Evolutionary conservation across 768 basidiomycete genomes (phyloP).

Genomic region (Kwoniella mangroviensis): DNA sequence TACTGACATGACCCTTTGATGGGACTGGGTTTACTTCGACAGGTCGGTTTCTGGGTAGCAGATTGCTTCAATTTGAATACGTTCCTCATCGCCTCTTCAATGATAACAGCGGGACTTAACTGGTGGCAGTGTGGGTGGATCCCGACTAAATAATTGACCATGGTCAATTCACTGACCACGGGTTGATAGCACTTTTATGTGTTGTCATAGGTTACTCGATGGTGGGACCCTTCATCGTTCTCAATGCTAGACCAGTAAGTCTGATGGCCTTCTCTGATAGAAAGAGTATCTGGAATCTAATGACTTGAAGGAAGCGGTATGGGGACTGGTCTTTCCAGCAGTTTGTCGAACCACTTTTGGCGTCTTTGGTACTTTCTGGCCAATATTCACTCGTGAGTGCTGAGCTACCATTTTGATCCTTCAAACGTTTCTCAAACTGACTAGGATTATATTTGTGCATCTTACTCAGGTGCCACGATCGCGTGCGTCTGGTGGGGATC

Average conservation of each 20-base stretch:
- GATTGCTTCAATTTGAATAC: slow-evolving; percentile 65
- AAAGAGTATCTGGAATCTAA: too few relatives aligned
- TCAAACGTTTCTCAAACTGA: neutral
- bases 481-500: slow-evolving; percentile 56
- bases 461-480: slow-evolving; percentile 29
- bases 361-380: slow-evolving; percentile 77
- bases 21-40: neutral
- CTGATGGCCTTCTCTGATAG: neutral
- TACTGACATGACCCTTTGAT: neutral
- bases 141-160: neutral
- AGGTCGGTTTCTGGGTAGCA: slow-evolving; percentile 69
- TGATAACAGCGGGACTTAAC: slow-evolving; percentile 50
- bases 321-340: slow-evolving; percentile 66
- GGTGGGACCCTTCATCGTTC: slow-evolving; percentile 71
- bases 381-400: slow-evolving; percentile 64
- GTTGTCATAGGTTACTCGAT: slow-evolving; percentile 63
- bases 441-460: too few relatives aligned
- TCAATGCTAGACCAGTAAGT: slow-evolving; percentile 69
- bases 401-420: neutral
- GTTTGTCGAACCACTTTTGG: slow-evolving; percentile 71
- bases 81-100: slow-evolving; percentile 56
- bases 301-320: slow-evolving; percentile 64
- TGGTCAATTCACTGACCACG: neutral
- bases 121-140: slow-evolving; percentile 38
- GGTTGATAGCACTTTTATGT: slow-evolving; percentile 67